Evolutionary conservation across 2,329 filamentous ascomycete species (phyloP).

Genomic region (Didymosphaeria variabile): DNA sequence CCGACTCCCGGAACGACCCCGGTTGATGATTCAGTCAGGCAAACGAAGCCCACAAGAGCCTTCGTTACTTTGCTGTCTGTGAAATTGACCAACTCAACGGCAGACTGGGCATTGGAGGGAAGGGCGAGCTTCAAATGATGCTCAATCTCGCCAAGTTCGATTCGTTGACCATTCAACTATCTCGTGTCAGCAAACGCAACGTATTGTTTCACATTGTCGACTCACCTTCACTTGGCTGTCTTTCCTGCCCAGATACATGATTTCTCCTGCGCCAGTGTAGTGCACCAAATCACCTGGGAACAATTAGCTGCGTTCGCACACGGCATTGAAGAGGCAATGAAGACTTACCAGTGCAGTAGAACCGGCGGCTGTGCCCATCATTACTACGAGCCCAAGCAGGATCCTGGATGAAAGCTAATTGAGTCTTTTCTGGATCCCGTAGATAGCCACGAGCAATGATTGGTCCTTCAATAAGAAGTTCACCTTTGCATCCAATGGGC

Average conservation of each 20-base stretch:
- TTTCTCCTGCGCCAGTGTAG: constrained; percentile 43
- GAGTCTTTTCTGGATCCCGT: constrained; percentile 43
- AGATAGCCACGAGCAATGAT: constrained; percentile 47
- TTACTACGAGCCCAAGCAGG: constrained; percentile 38
- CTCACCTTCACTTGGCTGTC: constrained; percentile 48
- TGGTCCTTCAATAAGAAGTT: constrained; percentile 47
- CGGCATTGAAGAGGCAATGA: background rate
- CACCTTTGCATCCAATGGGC: constrained; percentile 46
- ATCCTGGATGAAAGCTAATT: constrained; percentile 39
- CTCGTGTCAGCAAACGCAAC: constrained; percentile 35
- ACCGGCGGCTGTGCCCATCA: constrained; percentile 29
- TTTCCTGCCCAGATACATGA: constrained; percentile 48
- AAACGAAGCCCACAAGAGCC: constrained; percentile 42
- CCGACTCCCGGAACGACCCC: constrained; percentile 34
- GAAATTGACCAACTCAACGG: constrained; percentile 53
- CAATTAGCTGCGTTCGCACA: background rate
- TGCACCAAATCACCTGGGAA: constrained; percentile 39
- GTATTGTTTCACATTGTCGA: background rate
- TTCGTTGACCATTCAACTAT: constrained; percentile 55
- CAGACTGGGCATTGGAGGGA: constrained; percentile 49
- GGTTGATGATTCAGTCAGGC: constrained; percentile 30
- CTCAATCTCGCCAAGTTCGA: constrained; percentile 58
- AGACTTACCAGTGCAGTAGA: constrained; percentile 38
- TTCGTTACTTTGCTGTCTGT: constrained; percentile 35
- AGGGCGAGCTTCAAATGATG: constrained; percentile 52